Evolutionary conservation across 2,329 filamentous ascomycete genomes (phyloP).

Genomic region (Chaetomiaceae sp.): DNA sequence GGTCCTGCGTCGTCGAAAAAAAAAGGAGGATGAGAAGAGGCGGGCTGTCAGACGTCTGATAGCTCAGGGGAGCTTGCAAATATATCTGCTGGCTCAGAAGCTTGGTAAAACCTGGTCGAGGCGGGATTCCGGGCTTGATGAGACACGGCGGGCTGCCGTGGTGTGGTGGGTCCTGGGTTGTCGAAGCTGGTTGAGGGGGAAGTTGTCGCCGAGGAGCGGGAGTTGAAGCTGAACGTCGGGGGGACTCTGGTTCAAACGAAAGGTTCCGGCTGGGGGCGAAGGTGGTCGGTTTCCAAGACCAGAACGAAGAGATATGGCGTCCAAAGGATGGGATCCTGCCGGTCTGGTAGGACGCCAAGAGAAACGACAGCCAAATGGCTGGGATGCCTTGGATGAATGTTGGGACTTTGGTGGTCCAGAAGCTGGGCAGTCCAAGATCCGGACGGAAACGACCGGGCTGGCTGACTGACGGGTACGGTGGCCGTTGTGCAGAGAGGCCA

Average conservation of each 20-base stretch:
- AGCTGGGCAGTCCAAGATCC: not conserved
- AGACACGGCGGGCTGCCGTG: constrained; percentile 3
- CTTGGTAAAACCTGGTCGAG: not conserved
- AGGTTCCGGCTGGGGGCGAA: too few relatives aligned
- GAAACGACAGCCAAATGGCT: too few relatives aligned
- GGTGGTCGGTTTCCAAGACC: too few relatives aligned
- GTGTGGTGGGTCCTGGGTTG: constrained; percentile 1
- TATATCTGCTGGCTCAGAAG: constrained; percentile 8
- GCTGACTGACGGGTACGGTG: not conserved
- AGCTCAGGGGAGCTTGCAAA: not conserved
- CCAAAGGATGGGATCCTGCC: too few relatives aligned
- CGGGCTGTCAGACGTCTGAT: not conserved
- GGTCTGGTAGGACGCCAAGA: too few relatives aligned
- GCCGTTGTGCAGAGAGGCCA: not conserved
- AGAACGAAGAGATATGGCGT: not conserved
- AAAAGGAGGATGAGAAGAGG: not conserved
- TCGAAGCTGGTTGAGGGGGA: not conserved
- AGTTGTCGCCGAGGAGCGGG: not conserved
- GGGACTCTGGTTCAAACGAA: too few relatives aligned
- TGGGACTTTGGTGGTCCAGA: not conserved
- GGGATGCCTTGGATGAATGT: too few relatives aligned
- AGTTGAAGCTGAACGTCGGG: not conserved
- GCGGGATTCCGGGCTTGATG: not conserved
- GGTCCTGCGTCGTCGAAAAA: too few relatives aligned
- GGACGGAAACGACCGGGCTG: not conserved